These are phyloP conservation scores for Starmerella tilneyi DNA, from an alignment of 805 yeast genomes.

Conservation along the genomic window DNA sequence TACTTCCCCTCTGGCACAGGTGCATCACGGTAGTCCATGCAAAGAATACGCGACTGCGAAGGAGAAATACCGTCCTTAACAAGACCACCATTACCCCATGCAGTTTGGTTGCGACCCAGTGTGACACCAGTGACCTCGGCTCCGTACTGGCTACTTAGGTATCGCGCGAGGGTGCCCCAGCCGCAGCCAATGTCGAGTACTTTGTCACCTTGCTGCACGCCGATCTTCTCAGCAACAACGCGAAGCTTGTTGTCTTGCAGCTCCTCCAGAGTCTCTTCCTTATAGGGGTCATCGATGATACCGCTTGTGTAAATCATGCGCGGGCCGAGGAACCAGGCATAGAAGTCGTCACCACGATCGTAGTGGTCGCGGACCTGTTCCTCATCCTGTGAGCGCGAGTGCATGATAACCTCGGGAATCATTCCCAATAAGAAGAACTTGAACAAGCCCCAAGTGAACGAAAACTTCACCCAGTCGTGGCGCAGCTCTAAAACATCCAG, in stretches of 20 bases:
- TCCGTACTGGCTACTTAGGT: slow-evolving; percentile 69
- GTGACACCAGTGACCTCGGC: slow-evolving; percentile 85
- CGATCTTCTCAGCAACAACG: slow-evolving; percentile 78
- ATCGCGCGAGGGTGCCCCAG: slow-evolving; percentile 89
- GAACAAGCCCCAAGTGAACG: slow-evolving; percentile 67
- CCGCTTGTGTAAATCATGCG: slow-evolving; percentile 92
- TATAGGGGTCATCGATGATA: slow-evolving; percentile 57
- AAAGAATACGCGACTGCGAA: slow-evolving; percentile 65
- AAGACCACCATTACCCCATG: slow-evolving; percentile 71
- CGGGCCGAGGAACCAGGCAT: slow-evolving; percentile 88
- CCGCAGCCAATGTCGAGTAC: slow-evolving; percentile 87
- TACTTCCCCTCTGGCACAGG: slow-evolving; percentile 59
- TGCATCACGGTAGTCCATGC: slow-evolving; percentile 84
- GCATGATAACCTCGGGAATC: slow-evolving; percentile 89
- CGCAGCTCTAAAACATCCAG: slow-evolving; percentile 75
- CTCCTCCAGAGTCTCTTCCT: slow-evolving; percentile 56
- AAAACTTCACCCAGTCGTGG: slow-evolving; percentile 83
- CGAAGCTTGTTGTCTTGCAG: slow-evolving; percentile 85
- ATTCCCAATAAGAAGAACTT: slow-evolving; percentile 72
- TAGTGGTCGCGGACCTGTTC: slow-evolving; percentile 93
- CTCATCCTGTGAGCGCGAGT: slow-evolving; percentile 87
- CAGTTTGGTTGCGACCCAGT: slow-evolving; percentile 80
- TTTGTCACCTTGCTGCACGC: slow-evolving; percentile 57
- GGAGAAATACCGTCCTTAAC: slow-evolving; percentile 54
- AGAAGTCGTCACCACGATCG: slow-evolving; percentile 93